Percentiles rank a stretch among this genome's conserved stretches.
Evolutionary conservation across 495 filamentous ascomycete species (phyloP).

Genomic region (Penicillium taxi): DNA sequence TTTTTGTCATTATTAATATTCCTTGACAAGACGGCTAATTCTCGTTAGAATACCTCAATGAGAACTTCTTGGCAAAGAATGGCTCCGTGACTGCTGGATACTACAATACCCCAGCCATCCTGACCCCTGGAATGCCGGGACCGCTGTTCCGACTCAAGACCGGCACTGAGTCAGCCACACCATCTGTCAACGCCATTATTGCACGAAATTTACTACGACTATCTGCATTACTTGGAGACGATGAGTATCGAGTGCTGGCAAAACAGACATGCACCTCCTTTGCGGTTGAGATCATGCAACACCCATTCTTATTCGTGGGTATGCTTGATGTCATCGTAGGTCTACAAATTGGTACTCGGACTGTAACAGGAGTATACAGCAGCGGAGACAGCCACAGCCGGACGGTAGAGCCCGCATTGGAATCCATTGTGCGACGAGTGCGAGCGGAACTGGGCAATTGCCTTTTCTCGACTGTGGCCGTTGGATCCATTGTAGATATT

Average conservation of each 20-base stretch:
- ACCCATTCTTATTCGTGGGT: constrained; percentile 80
- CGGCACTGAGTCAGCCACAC: constrained; percentile 84
- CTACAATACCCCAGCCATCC: constrained; percentile 66
- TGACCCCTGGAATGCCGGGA: constrained; percentile 60
- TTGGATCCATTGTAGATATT: constrained; percentile 33
- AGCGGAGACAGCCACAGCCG: constrained; percentile 22
- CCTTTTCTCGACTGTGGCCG: constrained; percentile 29
- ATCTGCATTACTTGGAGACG: constrained; percentile 58
- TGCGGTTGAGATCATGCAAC: constrained; percentile 81
- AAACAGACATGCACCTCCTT: constrained; percentile 74
- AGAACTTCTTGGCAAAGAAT: constrained; percentile 56
- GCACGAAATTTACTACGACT: constrained; percentile 80
- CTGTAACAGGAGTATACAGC: constrained; percentile 34
- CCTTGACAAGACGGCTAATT: too few relatives aligned
- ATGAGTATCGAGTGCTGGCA: constrained; percentile 55
- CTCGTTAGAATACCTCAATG: constrained; percentile 54
- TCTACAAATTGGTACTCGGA: constrained; percentile 50
- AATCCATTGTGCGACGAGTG: constrained; percentile 30
- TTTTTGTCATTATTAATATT: not conserved
- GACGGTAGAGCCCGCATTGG: constrained; percentile 26
- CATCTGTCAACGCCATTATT: constrained; percentile 78
- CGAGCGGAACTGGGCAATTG: constrained; percentile 33
- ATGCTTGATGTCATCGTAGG: constrained; percentile 70
- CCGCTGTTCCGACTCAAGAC: constrained; percentile 85
- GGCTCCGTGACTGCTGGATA: constrained; percentile 55